These are phyloP conservation scores for Cytospora mali DNA, from an alignment of 2,329 filamentous ascomycete species.

Conservation along the genomic window DNA sequence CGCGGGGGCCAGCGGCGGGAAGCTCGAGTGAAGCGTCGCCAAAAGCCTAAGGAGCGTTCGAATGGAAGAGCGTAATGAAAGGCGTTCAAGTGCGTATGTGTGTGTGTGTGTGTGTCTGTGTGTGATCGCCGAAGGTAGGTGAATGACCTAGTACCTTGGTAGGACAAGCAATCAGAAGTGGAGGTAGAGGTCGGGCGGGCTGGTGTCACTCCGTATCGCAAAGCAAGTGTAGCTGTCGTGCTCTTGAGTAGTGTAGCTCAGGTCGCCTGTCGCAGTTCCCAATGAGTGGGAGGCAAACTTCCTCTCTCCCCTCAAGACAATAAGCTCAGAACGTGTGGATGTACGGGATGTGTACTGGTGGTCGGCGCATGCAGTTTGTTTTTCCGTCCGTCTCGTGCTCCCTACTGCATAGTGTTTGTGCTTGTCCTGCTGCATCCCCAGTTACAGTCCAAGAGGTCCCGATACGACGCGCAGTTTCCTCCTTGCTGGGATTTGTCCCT, in stretches of 20 bases:
- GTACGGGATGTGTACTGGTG: background rate
- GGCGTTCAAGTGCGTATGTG: background rate
- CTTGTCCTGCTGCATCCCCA: slow-evolving; percentile 14
- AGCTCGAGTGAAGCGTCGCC: slow-evolving; percentile 21
- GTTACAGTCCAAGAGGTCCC: slow-evolving; percentile 6
- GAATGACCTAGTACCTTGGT: slow-evolving; percentile 15
- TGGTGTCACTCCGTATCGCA: slow-evolving; percentile 21
- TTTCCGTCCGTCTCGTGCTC: slow-evolving; percentile 16
- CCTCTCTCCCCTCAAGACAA: background rate
- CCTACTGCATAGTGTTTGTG: slow-evolving; percentile 14
- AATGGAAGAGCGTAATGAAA: slow-evolving; percentile 10
- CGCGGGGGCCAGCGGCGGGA: slow-evolving; percentile 17
- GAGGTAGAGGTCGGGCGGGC: slow-evolving; percentile 12
- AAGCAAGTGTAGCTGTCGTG: slow-evolving; percentile 13
- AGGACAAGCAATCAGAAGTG: slow-evolving; percentile 16
- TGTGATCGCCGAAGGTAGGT: slow-evolving; percentile 10
- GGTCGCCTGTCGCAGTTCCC: slow-evolving; percentile 4
- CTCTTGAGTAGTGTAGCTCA: background rate
- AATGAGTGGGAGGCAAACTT: background rate
- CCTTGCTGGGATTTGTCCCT: slow-evolving; percentile 5
- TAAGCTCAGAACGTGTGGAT: background rate
- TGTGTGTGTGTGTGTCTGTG: background rate
- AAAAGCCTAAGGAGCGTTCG: slow-evolving; percentile 5
- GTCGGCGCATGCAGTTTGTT: slow-evolving; percentile 16
- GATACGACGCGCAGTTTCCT: slow-evolving; percentile 20